phyloP scores from a whole-genome alignment of 352 stramenopile genomes.

The Blastocystis sp. region DNA sequence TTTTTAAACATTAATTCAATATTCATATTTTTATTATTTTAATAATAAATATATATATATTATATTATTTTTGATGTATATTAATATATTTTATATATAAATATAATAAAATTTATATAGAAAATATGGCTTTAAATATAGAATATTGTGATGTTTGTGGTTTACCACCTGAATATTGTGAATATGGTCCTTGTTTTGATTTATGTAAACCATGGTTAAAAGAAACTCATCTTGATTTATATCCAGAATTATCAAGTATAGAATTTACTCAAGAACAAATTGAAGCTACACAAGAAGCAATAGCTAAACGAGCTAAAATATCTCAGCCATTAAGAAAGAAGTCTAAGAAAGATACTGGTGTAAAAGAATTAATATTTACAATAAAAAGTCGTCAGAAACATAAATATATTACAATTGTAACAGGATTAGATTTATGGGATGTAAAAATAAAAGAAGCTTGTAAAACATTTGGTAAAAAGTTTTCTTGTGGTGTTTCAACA shows the following conservation, averaged over 20 bases:
- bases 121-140: too few relatives aligned
- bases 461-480: conserved; percentile 38
- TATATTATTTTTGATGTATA: too few relatives aligned
- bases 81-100: too few relatives aligned
- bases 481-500: conserved; percentile 32
- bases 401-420: conserved; percentile 35
- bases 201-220: conserved; percentile 35
- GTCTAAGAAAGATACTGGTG: conserved; percentile 27
- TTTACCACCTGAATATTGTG: conserved; percentile 38
- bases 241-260: conserved; percentile 1
- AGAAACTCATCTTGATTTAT: conserved; percentile 34
- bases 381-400: conserved; percentile 33
- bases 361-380: conserved; percentile 18
- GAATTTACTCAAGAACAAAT: conserved; percentile 12
- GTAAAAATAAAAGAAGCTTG: conserved; percentile 37
- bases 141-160: conserved; percentile 29
- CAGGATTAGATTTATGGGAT: conserved; percentile 35
- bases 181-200: conserved; percentile 36
- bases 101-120: too few relatives aligned
- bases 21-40: too few relatives aligned
- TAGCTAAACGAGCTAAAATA: not conserved
- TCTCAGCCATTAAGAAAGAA: not conserved
- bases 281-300: conserved; percentile 13
- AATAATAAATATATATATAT: too few relatives aligned
- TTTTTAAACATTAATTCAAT: too few relatives aligned